Base-by-base conservation (phyloP, 768 basidiomycete species). In the Amanita thiersii region DNA sequence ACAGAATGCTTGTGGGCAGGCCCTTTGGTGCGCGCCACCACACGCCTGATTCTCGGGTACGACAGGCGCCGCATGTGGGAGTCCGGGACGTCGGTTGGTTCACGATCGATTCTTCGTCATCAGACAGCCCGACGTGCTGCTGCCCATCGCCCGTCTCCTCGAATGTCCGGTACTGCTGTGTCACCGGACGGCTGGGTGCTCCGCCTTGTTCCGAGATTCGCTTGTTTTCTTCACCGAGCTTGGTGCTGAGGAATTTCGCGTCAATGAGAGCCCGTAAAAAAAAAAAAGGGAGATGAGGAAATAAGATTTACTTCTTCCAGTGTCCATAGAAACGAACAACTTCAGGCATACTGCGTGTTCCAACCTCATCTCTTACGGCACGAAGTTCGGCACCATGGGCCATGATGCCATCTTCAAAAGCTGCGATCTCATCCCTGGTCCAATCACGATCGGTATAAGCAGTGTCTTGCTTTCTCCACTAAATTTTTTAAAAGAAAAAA, bases 21-120 rank as follows among this genome's bases (percentile, higher is more conserved):
- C 84, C 86, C 55, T 87, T 87, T 2, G 91, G 92, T 10, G 90
- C 89, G 57, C 86, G 87, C 89, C 89, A 96, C 91, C 91, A 96
- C 2, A 61, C 64, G 26, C 69, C 69, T 4, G 85, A 85, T 46
- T 89, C 86, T 42, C 81, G 79, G 5, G 85, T 86, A 37, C 84
- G 70, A 58, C 91, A 96, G 2, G 87, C 86, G 25, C 86, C 89
- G 53, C 91, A 96, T 46, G 69, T 75, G 20, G 66, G 73, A 26
- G 68, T 63, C 54, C 68, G 79, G 4, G 42, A 28, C 31, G 69
- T 68, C 24, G 69, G 69, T 43, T 72, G 70, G 14, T 65, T 70
- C 40, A 84, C 70, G 47, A 88, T 68, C 1, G 89, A 92, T 8
- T 76, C 76, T 55, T 92, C 89, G 42, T 88, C 85, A 45, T 91